phyloP scores from a whole-genome alignment of 2,329 filamentous ascomycete genomes.

The Cladophialophora psammophila region DNA sequence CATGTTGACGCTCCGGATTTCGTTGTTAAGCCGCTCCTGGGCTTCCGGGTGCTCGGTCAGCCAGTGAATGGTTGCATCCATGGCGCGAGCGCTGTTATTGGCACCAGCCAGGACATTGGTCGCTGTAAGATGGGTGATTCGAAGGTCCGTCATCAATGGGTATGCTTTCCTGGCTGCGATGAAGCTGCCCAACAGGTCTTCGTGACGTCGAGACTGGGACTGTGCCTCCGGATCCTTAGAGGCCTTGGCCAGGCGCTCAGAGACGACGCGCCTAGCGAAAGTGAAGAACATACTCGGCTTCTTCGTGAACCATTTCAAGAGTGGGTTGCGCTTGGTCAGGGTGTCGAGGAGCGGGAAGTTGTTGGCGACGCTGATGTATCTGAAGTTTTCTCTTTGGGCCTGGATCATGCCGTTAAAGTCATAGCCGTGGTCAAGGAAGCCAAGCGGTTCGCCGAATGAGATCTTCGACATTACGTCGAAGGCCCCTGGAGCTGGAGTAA shows the following conservation, averaged over 20 bases:
- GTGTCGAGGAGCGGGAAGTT: slow-evolving; percentile 16
- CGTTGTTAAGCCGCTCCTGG: slow-evolving; percentile 16
- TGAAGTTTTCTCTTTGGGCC: slow-evolving; percentile 17
- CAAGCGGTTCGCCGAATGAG: slow-evolving; percentile 20
- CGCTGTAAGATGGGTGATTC: slow-evolving; percentile 18
- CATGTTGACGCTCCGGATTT: slow-evolving; percentile 23
- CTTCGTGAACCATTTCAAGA: slow-evolving; percentile 11
- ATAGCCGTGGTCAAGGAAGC: slow-evolving; percentile 15
- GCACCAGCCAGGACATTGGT: slow-evolving; percentile 16
- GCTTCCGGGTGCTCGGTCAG: slow-evolving; percentile 13
- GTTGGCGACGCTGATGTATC: slow-evolving; percentile 22
- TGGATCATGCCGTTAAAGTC: slow-evolving; percentile 24
- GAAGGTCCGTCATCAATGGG: slow-evolving; percentile 13
- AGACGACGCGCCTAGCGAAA: slow-evolving; percentile 14
- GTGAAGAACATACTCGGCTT: slow-evolving; percentile 24
- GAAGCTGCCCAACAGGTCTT: slow-evolving; percentile 20
- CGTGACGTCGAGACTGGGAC: slow-evolving; percentile 7
- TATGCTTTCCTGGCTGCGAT: slow-evolving; percentile 15
- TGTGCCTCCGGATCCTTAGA: slow-evolving; percentile 12
- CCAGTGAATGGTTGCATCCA: slow-evolving; percentile 23
- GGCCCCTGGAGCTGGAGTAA: slow-evolving; percentile 2
- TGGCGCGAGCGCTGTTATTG: slow-evolving; percentile 20
- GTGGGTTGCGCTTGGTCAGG: slow-evolving; percentile 16
- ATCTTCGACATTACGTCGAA: slow-evolving; percentile 24
- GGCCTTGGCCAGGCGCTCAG: slow-evolving; percentile 7